Evolutionary conservation across 2,329 filamentous ascomycete genomes (phyloP).

Genomic region (Fusarium subglutinans): DNA sequence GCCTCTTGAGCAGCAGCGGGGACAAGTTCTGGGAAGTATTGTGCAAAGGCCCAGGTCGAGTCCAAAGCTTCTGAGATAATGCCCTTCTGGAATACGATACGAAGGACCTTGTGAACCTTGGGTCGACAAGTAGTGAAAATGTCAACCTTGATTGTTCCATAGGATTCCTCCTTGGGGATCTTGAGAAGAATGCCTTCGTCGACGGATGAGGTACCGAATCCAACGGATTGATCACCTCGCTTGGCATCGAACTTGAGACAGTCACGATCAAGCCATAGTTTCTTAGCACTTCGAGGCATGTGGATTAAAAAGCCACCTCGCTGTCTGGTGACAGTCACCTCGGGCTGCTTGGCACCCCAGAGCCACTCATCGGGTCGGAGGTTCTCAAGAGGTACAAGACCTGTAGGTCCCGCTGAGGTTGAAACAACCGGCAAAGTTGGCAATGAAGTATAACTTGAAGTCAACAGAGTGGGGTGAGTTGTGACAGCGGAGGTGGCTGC

Average conservation of each 20-base stretch:
- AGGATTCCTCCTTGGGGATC: slow-evolving; percentile 62
- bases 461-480: slow-evolving; percentile 37
- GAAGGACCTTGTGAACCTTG: slow-evolving; percentile 68
- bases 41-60: slow-evolving; percentile 54
- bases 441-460: slow-evolving; percentile 28
- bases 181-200: slow-evolving; percentile 63
- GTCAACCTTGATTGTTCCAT: slow-evolving; percentile 66
- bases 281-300: slow-evolving; percentile 60
- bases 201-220: slow-evolving; percentile 58
- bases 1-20: slow-evolving; percentile 53
- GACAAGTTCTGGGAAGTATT: slow-evolving; percentile 52
- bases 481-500: slow-evolving; percentile 38
- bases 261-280: slow-evolving; percentile 64
- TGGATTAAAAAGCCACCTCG: slow-evolving; percentile 63
- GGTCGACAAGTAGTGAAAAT: slow-evolving; percentile 68
- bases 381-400: slow-evolving; percentile 45
- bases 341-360: slow-evolving; percentile 47
- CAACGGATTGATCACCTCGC: slow-evolving; percentile 57
- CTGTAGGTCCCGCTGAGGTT: slow-evolving; percentile 36
- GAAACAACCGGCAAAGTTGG: slow-evolving; percentile 23
- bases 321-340: slow-evolving; percentile 47
- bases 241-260: slow-evolving; percentile 66
- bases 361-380: slow-evolving; percentile 46
- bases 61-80: slow-evolving; percentile 56
- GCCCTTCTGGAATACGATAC: slow-evolving; percentile 66